Evolutionary conservation across 2,329 filamentous ascomycete species (phyloP), one percentile per base, ranked within the genome.

Genomic region (Nothomitra cinnamomea): DNA sequence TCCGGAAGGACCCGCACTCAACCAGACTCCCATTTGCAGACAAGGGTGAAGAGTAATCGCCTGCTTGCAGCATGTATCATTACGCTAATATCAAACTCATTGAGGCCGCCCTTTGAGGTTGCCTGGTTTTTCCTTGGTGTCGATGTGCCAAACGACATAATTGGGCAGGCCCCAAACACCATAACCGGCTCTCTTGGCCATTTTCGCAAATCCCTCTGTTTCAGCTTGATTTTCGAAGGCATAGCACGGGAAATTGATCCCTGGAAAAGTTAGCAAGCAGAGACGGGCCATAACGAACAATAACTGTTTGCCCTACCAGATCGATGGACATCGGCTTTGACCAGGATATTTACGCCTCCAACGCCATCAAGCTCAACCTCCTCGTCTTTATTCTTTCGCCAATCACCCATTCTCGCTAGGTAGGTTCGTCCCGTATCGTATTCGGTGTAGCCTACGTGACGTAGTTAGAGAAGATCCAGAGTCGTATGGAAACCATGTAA

Each of bases 211-310:
- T 5, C 92, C 92, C 70, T 98, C 92, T 3, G 92, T 98, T 70
- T 98, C 92, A 58, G 92, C 92, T 71, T 98, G 92, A 69, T 98
- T 96, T 67, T 98, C 92, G 66, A 98, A 98, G 2, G 92, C 78
- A 64, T 98, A 98, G 65, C 81, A 82, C 7, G 92, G 92, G 69
- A 98, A 98, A 69, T 98, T 98, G 72, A 98, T 92, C 57, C 90
- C 89, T 90, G 59, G 48, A 22, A n/a, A 19, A n/a, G 42, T 53
- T 25, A 22, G 28, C 19, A 40, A 35, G 2, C 3, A 21, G 19
- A n/a, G 28, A 2, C 22, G 21, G 32, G 6, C 12, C 15, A 12
- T 45, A 2, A 24, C 28, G 7, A 42, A 52, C 5, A 15, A 1
- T 40, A 21, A 32, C 7, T 15, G 28, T 24, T 12, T 47, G 40